phyloP scores from a whole-genome alignment of 495 filamentous ascomycete genomes.

The Cercophora scortea region DNA sequence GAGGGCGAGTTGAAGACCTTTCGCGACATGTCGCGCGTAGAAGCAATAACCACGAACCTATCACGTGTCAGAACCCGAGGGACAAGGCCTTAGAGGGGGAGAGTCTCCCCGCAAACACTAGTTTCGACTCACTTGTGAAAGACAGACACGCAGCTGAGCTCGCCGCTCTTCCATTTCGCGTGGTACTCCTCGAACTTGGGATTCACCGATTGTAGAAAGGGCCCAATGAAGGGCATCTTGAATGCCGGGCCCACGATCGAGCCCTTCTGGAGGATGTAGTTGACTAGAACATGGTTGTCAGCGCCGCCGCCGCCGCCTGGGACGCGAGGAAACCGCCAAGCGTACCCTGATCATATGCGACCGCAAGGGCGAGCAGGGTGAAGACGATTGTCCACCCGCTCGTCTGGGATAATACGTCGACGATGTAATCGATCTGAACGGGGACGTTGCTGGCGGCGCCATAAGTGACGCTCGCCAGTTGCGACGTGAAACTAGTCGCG shows the following conservation, averaged over 20 bases:
- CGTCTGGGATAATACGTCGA: constrained; percentile 41
- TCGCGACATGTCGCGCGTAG: constrained; percentile 88
- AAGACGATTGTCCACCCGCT: constrained; percentile 56
- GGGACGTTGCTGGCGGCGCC: constrained; percentile 33
- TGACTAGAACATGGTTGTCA: constrained; percentile 44
- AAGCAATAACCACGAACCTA: constrained; percentile 97
- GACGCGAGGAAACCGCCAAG: background rate
- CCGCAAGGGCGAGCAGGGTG: constrained; percentile 58
- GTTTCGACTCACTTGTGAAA: constrained; percentile 83
- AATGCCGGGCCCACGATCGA: constrained; percentile 71
- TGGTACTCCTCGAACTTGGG: constrained; percentile 88
- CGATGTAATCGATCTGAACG: constrained; percentile 33
- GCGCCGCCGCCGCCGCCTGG: too few species aligned
- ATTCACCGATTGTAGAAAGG: constrained; percentile 86
- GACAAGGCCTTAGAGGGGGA: background rate
- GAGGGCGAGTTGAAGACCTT: constrained; percentile 94
- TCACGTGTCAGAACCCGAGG: too few species aligned
- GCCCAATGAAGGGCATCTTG: constrained; percentile 93
- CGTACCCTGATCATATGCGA: constrained; percentile 84
- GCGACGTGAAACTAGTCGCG: constrained; percentile 65
- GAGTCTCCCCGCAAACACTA: background rate
- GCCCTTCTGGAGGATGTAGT: constrained; percentile 80
- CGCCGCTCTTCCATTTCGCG: constrained; percentile 84
- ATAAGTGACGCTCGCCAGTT: constrained; percentile 58
- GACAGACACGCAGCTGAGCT: constrained; percentile 92